phyloP scores from a whole-genome alignment of 192 early-diverging fungal species.

The Spizellomyces sp. region DNA sequence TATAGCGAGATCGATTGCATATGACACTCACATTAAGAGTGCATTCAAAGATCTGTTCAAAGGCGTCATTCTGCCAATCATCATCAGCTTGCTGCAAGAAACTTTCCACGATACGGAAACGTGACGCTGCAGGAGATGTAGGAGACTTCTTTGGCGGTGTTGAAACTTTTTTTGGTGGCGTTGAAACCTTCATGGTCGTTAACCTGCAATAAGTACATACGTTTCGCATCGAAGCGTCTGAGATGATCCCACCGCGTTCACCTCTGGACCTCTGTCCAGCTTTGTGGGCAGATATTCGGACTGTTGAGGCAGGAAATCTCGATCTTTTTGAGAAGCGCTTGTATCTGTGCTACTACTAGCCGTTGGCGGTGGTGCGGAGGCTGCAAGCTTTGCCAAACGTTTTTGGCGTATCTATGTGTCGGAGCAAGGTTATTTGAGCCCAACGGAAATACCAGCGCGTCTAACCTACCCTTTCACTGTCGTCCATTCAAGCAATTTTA shows the following conservation, averaged over 20 bases:
- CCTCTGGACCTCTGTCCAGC: too few species aligned
- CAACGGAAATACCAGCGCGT: not conserved
- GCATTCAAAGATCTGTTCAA: constrained; percentile 75
- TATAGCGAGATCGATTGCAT: too few species aligned
- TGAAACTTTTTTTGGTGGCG: not conserved
- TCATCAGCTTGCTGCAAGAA: constrained; percentile 47
- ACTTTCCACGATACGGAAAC: constrained; percentile 1
- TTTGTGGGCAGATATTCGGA: not conserved
- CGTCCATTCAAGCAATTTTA: not conserved
- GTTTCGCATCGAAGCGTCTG: not conserved
- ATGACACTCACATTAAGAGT: constrained; percentile 66
- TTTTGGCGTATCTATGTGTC: constrained; percentile 61
- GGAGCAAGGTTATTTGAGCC: not conserved
- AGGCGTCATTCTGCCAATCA: constrained; percentile 83
- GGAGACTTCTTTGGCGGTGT: constrained; percentile 4
- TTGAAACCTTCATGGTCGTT: not conserved
- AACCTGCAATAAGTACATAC: not conserved
- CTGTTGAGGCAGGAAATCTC: not conserved
- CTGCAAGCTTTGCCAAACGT: constrained; percentile 59
- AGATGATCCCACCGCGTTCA: not conserved
- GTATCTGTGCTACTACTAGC: too few species aligned
- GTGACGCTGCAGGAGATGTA: constrained; percentile 8
- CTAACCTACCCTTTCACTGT: not conserved
- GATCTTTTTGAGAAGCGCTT: not conserved
- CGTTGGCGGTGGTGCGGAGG: too few species aligned